These are phyloP conservation scores for Artemisia annua DNA, from an alignment of 129 eudicot species.

Conservation along the genomic window DNA sequence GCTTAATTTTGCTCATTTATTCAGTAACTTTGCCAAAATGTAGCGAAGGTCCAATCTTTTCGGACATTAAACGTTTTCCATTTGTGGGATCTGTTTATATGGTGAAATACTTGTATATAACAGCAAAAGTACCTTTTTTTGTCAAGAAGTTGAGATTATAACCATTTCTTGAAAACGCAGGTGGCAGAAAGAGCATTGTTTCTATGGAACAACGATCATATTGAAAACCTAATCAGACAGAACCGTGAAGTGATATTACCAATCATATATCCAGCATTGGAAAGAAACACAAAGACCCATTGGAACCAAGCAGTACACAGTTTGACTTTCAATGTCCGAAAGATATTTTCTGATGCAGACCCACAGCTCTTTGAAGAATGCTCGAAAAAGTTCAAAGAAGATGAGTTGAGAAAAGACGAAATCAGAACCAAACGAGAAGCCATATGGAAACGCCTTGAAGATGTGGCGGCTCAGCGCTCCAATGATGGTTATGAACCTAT, in stretches of 20 bases:
- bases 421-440: conserved; percentile 51
- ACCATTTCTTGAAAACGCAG: conserved; percentile 28
- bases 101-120: not conserved
- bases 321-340: too few relatives aligned
- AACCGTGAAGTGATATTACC: conserved; percentile 70
- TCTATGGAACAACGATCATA: conserved; percentile 79
- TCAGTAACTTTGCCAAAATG: not conserved
- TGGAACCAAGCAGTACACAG: too few relatives aligned
- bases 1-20: not conserved
- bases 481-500: conserved; percentile 37
- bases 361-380: conserved; percentile 38
- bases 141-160: not conserved
- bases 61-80: conserved; percentile 4
- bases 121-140: not conserved
- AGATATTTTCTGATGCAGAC: too few relatives aligned
- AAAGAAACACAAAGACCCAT: conserved; percentile 51
- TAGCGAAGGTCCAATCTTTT: conserved; percentile 12
- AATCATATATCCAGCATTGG: conserved; percentile 66
- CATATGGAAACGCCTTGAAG: conserved; percentile 69
- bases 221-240: conserved; percentile 66
- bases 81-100: not conserved
- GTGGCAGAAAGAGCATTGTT: conserved; percentile 82
- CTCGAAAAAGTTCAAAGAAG: conserved; percentile 61
- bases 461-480: conserved; percentile 53
- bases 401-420: conserved; percentile 54